Evolutionary conservation across 2,329 filamentous ascomycete species (phyloP), one percentile per base, ranked within the genome.

Genomic region (Fusarium abutilonis): DNA sequence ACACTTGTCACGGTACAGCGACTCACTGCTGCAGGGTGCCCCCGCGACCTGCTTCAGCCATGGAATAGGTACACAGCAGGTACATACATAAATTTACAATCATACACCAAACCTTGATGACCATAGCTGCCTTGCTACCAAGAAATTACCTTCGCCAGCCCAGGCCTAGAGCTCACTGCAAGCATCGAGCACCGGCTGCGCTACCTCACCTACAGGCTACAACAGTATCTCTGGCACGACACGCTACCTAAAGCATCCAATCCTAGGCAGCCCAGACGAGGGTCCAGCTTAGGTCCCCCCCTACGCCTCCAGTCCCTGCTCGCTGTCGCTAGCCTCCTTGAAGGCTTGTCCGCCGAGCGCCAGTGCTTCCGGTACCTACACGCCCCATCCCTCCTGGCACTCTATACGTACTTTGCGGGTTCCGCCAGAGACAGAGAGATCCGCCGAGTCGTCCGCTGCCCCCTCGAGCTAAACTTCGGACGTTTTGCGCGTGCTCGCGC

Each of bases 401-500:
- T 63, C 41, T 40, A 13, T 32, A 40, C 35, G 36, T 38, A 13
- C 45, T 52, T 29, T 58, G 40, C 55, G 42, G 56, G 48, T 60
- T 62, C 52, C 54, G 60, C 56, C 57, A 65, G 61, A 61, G 39
- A 46, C 36, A 56, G 49, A 56, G 63, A 66, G 63, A 66, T 66
- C 58, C 63, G 63, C 63, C 65, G 62, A 66, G 55, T 68, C 51
- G 63, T 56, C 64, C 64, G 64, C 61, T 65, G 48, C 54, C 66
- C 66, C 62, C 59, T 64, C 46, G 53, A 63, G 64, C 67, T 64
- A 69, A 59, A 64, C 64, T 60, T 64, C 61, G 56, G 62, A 69
- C 67, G 62, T 66, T 69, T 69, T 68, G 55, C 66, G 67, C 64
- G 63, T 57, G 66, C 60, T 53, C 52, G 56, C 63, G 66, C 66